Conservation (phyloP, 1,284 basidiomycete species). For the Pseudozyma pruni region DNA sequence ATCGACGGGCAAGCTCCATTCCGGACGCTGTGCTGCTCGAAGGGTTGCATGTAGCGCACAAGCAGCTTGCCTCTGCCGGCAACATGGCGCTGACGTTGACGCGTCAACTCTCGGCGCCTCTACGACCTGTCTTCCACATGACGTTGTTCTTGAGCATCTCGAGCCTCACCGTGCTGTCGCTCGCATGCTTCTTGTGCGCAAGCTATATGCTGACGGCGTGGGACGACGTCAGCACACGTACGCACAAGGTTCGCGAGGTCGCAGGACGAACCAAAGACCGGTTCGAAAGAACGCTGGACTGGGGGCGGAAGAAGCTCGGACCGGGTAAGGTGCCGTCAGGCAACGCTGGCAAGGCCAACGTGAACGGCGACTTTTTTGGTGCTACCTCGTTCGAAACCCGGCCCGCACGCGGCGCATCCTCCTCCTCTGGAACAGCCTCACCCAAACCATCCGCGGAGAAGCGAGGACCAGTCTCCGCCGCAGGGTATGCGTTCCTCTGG, state of each 20-base stretch:
- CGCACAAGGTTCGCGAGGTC: conserved; percentile 35
- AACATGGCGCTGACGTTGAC: conserved; percentile 56
- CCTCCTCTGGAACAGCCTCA: neutral
- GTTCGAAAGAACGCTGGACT: conserved; percentile 39
- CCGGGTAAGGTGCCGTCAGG: neutral
- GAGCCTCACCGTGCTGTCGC: conserved; percentile 50
- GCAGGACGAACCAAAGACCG: conserved; percentile 35
- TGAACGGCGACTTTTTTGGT: no score
- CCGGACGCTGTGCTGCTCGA: conserved; percentile 46
- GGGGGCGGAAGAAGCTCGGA: conserved; percentile 48
- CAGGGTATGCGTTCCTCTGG: conserved; percentile 21
- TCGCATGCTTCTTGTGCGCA: conserved; percentile 50
- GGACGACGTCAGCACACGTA: conserved; percentile 51
- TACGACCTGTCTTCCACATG: conserved; percentile 56
- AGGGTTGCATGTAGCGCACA: conserved; percentile 53
- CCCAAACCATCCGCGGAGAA: neutral
- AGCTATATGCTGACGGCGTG: conserved; percentile 57
- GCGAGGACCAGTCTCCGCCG: conserved; percentile 7
- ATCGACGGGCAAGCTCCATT: conserved; percentile 28
- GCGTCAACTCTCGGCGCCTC: conserved; percentile 51
- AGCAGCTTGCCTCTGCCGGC: conserved; percentile 52
- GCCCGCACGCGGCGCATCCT: neutral
- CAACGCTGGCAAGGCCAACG: neutral
- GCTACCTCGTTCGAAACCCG: conserved; percentile 2
- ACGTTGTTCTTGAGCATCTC: conserved; percentile 58